A percentile compares a stretch with the other conserved stretches of the same genome.
These are phyloP conservation scores for Globisporangium viniferum DNA, from an alignment of 352 stramenopile genomes.

Conservation along the genomic window DNA sequence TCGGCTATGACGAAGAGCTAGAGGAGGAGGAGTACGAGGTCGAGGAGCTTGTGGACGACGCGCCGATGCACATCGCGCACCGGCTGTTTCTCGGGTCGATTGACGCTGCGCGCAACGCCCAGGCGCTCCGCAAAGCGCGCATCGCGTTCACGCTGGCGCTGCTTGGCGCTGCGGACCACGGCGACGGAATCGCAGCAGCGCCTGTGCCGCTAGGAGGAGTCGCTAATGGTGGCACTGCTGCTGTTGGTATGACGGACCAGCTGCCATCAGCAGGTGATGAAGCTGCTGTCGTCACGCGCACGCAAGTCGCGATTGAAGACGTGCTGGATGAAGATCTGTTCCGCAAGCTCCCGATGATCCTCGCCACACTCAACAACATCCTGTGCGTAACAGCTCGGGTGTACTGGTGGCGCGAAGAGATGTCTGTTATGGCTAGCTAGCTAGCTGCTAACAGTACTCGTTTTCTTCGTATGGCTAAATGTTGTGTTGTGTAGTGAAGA, in stretches of 20 bases:
- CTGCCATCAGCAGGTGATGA: conserved; percentile 1
- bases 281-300: conserved; percentile 10
- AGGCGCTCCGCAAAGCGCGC: conserved; percentile 28
- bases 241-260: background rate
- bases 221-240: background rate
- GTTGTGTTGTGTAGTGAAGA: conserved; percentile 23
- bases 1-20: background rate
- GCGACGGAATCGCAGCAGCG: background rate
- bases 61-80: conserved; percentile 44
- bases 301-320: conserved; percentile 47
- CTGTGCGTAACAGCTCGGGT: conserved; percentile 22
- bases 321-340: conserved; percentile 49
- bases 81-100: conserved; percentile 65
- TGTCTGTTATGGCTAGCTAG: background rate
- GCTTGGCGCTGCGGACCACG: conserved; percentile 19
- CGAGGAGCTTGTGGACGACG: conserved; percentile 56
- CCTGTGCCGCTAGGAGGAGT: background rate
- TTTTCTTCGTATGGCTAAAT: background rate
- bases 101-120: conserved; percentile 53
- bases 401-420: no score
- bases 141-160: conserved; percentile 47
- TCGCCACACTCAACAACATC: conserved; percentile 30
- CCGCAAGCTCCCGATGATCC: conserved; percentile 34
- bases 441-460: background rate
- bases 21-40: conserved; percentile 53